Percentiles rank a stretch among this genome's conserved stretches.
Conservation (phyloP, 768 basidiomycete genomes). For the Macrolepiota fuliginosa region DNA sequence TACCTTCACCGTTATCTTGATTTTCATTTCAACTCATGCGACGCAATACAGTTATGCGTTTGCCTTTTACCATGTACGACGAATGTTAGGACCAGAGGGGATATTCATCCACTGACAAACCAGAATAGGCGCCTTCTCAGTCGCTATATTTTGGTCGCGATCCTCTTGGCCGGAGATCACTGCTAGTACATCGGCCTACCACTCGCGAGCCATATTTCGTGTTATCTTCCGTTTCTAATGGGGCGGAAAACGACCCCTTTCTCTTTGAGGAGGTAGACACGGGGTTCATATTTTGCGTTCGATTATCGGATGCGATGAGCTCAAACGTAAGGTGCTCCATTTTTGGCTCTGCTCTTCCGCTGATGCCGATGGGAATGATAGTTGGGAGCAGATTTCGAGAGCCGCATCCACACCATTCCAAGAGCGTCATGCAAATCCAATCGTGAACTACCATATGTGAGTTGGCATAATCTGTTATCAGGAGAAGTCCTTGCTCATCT, state of each 20-base stretch:
- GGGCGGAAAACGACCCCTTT: conserved; percentile 36
- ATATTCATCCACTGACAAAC: conserved; percentile 9
- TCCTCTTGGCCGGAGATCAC: conserved; percentile 83
- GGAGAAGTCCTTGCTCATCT: neutral
- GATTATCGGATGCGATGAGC: conserved; percentile 27
- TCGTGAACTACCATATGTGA: conserved; percentile 26
- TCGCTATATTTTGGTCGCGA: conserved; percentile 76
- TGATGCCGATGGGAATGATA: neutral
- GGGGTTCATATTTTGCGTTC: conserved; percentile 52
- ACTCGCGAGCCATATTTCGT: conserved; percentile 48
- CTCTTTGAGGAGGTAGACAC: conserved; percentile 64
- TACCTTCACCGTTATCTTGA: conserved; percentile 12
- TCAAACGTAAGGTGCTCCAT: conserved; percentile 15
- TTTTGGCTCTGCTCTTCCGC: neutral
- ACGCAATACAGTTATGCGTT: conserved; percentile 69
- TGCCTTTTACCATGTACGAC: conserved; percentile 69
- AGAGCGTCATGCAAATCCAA: neutral
- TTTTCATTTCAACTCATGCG: conserved; percentile 4
- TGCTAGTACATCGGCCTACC: conserved; percentile 67
- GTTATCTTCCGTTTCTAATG: conserved; percentile 64
- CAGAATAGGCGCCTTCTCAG: conserved; percentile 35
- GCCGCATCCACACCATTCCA: neutral
- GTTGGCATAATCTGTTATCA: conserved; percentile 12
- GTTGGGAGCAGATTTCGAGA: neutral
- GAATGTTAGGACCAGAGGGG: neutral